Base-by-base conservation (phyloP, 2,329 filamentous ascomycete genomes). In the Pyrenochaeta sp. region DNA sequence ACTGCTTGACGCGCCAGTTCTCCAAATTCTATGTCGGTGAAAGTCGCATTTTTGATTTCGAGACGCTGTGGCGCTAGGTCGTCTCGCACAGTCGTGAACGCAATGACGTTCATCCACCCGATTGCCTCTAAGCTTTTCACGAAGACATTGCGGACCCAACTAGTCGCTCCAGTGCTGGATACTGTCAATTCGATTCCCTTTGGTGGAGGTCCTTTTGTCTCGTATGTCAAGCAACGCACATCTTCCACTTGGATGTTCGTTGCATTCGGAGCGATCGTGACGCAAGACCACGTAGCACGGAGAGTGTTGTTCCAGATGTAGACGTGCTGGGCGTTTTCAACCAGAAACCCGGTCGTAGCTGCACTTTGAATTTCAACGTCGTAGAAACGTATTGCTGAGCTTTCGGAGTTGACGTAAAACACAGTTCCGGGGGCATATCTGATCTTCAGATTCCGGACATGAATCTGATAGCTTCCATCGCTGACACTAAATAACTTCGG, bases 271-370 rank as follows among this genome's bases (percentile, higher is more conserved):
- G 48, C 27, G 22, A 63, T 44, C 3, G 28, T 28, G 7, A 65
- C 57, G 37, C 60, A 65, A 19, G 56, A 19, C 8, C 19, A 43
- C 10, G 42, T 50, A n/a, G 62, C 56, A 8, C 50, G 51, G 7
- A 66, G 45, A 7, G 50, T 61, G 40, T 58, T 59, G 51, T 61
- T 59, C 57, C 53, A 63, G 12, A 63, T 24, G 42, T 65, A 65
- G 9, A 63, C 55, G 40, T 63, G 60, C 22, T 58, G 50, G 2
- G 60, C 46, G 19, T 58, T 24, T 9, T 61, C 58, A 10, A 62
- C 34, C 7, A 30, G 30, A 34, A 45, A 54, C 7, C 42, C 52
- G 5, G 49, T 53, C 2, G 19, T 32, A 8, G 54, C 50, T 2
- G 37, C 36, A 25, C 27, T 50, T 12, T 36, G 28, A 24, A 60